Base-by-base conservation (phyloP, 129 eudicot species). In the Gnaphalium uliginosum region DNA sequence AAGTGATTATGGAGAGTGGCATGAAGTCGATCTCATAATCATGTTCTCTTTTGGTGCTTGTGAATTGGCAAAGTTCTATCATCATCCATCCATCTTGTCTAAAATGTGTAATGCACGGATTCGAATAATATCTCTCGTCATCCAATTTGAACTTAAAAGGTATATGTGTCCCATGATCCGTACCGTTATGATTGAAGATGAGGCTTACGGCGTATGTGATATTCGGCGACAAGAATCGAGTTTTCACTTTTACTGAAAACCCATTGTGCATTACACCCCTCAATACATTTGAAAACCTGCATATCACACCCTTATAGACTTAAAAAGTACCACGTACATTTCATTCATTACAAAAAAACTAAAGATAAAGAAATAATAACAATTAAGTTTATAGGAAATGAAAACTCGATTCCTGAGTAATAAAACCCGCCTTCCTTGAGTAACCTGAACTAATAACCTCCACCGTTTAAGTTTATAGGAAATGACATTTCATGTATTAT, bases 141-240 rank as follows among this genome's bases (percentile, higher is more conserved):
- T 60, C 59, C 26, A 73, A n/a, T 26, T 73, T 73, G n/a, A 59
- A 39, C 10, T 60, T 73, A 0, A 73, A 73, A 39, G 78, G 78
- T 23, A 74, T 25, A 61, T 60, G 66, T 19, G 66, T 30, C 53
- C 30, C 53, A 54, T 54, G 30, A 21, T 72, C 8, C 1, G 15
- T n/a, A 21, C 32, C 4, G 21, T 14, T 32, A 32, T 56, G 66
- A 25, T 72, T 72, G 50, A 72, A 72, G 21, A 72, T 10, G 56
- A 72, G 76, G 66, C 14, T 30, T 53, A 72, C 33, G 2, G 53
- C n/a, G 53, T 72, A 72, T 14, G 33, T 7, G 21, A 5, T 27
- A 4, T 54, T 32, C 57, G 22, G 65, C 32, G 69, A 14, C 69
- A 74, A 61, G 21, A 60, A 74, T 2, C 17, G 60, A 1, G 59